Base-by-base conservation (phyloP, 1,284 basidiomycete genomes). In the Sanghuangporus weigelae region DNA sequence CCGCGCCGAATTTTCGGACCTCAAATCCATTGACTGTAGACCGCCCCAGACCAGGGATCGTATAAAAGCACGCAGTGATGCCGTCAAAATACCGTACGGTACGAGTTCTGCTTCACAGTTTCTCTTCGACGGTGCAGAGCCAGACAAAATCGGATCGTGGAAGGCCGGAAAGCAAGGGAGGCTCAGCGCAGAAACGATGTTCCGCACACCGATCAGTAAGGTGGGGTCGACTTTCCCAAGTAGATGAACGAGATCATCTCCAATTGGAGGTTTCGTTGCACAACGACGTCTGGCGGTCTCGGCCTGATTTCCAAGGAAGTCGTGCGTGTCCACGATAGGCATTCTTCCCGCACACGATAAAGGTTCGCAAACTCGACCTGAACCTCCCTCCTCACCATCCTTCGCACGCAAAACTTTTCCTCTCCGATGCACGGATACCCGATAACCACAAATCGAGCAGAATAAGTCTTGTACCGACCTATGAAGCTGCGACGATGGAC, bases 401-500 rank as follows among this genome's bases (percentile, higher is more conserved):
- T 64, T 64, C 35, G 50, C 26, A 21, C 54, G 49, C 16, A 40
- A 23, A 8, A 48, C 49, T 8, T 61, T 50, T 7, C 50, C 50
- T 38, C 40, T 44, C 12, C 58, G 56, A 54, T 65, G 64, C 16
- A 21, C 35, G 5, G 55, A 39, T 50, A 46, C 14, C 39, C 19
- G 55, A 7, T 54, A 19, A 10, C 64, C 64, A 40, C 64, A 65
- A 21, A 62, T n/a, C 26, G 55, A 48, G 36, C 64, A 65, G 49
- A 61, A 64, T 14, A 21, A 10, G 40, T 60, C 59, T 23, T 38
- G 50, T 21, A 40, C 50, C 39, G 39, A 40, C 44, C 44, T 46
- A 42, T 44, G 16, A 21, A 16, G 16, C 31, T 63, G 60, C 23
- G 10, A 36, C 35, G 58, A n/a, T 31, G 54, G 23, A 36, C 23